phyloP scores from a whole-genome alignment of 352 stramenopile genomes.

The Phytophthora brassicae region DNA sequence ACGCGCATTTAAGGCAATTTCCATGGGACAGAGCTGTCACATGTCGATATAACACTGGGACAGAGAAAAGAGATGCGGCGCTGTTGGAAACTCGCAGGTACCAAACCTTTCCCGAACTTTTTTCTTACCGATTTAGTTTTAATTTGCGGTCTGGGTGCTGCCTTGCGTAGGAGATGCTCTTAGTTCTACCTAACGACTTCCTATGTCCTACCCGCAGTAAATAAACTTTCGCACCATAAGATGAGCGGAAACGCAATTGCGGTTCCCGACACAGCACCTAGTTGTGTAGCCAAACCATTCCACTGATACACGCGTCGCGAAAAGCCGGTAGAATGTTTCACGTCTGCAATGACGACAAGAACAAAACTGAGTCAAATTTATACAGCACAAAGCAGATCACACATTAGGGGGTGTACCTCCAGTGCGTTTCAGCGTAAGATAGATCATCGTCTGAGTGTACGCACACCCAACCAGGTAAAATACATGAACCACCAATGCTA shows the following conservation, averaged over 20 bases:
- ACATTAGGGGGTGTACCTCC: conserved; percentile 24
- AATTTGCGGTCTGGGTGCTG: too few relatives aligned
- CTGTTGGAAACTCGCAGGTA: too few relatives aligned
- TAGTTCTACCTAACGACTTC: too few relatives aligned
- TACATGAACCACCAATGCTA: conserved; percentile 51
- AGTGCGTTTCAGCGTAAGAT: conserved; percentile 61
- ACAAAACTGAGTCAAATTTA: neutral
- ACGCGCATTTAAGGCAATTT: too few relatives aligned
- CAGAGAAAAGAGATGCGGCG: too few relatives aligned
- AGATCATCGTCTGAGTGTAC: conserved; percentile 81
- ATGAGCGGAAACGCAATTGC: conserved; percentile 68
- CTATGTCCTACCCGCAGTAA: too few relatives aligned
- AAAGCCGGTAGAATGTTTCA: conserved; percentile 30
- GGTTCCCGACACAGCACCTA: conserved; percentile 62
- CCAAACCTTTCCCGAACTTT: too few relatives aligned
- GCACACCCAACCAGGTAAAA: conserved; percentile 57
- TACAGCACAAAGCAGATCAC: neutral
- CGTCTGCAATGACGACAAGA: conserved; percentile 16
- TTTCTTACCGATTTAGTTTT: too few relatives aligned
- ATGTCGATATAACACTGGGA: too few relatives aligned
- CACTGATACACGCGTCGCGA: conserved; percentile 65
- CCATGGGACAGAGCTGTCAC: too few relatives aligned
- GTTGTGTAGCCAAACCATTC: conserved; percentile 65
- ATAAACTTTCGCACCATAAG: conserved; percentile 56
- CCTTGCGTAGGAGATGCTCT: too few relatives aligned